Evolutionary conservation across 2,329 filamentous ascomycete genomes (phyloP), one percentile per base, ranked within the genome.

Genomic region (Aspergillus spinulosporus): DNA sequence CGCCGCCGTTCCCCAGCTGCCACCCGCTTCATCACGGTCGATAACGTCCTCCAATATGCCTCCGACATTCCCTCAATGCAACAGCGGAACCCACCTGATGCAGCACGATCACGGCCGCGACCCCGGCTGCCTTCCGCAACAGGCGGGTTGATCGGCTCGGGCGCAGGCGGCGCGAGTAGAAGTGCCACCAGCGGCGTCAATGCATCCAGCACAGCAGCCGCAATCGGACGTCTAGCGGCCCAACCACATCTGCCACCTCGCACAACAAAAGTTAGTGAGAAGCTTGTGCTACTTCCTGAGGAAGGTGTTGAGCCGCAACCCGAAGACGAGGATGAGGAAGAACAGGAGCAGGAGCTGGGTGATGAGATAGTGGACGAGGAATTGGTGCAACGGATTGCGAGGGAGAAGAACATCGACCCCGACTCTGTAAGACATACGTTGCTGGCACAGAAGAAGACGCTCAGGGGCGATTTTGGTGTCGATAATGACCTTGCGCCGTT

Each of bases 61-160:
- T 94, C 91, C 49, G 92, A 97, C 69, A 94, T 99, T 40, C 94
- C 94, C 1, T 97, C 94, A 0, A 92, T 92, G 67, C 93, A 97
- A 73, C 90, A 91, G 54, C 87, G 94, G 39, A 82, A 84, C 0
- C 88, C 89, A 1, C 77, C 80, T 31, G 68, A 79, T 68, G 71
- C 57, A 50, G 61, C 64, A 47, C 62, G 68, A 31, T 57, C 64
- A 12, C 70, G 72, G 5, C 66, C 64, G 4, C 64, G 67, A 11
- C 69, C 68, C 2, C 70, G 72, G 37, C 66, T 74, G 14, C 69
- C 67, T 5, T 67, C 68, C 8, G 67, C 70, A 12, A 56, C 66
- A 5, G 67, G 69, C 12, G 67, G 66, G 0, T 53, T 72, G 37
- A 71, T 72, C 14, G 65, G 68, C 5, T 40, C 58, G 15, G 61